A percentile compares a stretch with the other conserved stretches of the same genome.
These are phyloP conservation scores for Saturnispora sanitii DNA, from an alignment of 805 yeast species.

Conservation along the genomic window DNA sequence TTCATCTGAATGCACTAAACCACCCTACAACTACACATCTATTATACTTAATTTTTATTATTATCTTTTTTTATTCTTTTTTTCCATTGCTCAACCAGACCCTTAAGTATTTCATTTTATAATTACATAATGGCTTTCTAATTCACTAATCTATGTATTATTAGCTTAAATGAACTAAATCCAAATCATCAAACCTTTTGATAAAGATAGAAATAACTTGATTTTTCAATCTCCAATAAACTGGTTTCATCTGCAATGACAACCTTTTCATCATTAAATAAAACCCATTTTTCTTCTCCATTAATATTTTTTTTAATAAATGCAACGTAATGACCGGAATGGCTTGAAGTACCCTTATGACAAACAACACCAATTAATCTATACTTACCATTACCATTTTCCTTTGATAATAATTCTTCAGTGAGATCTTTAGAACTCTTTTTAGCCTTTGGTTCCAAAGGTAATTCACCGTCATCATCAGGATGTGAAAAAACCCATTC, in stretches of 20 bases:
- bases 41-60: neutral
- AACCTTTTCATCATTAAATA: slow-evolving; percentile 86
- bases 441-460: slow-evolving; percentile 16
- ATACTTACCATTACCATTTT: slow-evolving; percentile 25
- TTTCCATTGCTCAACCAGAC: neutral
- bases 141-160: too few species aligned
- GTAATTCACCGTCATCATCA: slow-evolving; percentile 59
- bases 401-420: slow-evolving; percentile 7
- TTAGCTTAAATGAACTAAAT: too few species aligned
- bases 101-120: neutral
- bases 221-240: slow-evolving; percentile 34
- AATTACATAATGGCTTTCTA: too few species aligned
- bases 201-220: slow-evolving; percentile 41
- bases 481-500: slow-evolving; percentile 88
- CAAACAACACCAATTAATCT: slow-evolving; percentile 58
- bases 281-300: slow-evolving; percentile 48
- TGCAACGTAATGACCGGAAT: slow-evolving; percentile 88
- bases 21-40: too few species aligned
- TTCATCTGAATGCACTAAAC: too few species aligned
- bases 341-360: slow-evolving; percentile 83
- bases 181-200: slow-evolving; percentile 4
- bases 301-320: slow-evolving; percentile 43
- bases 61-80: neutral
- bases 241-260: slow-evolving; percentile 41
- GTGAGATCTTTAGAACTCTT: slow-evolving; percentile 8